A percentile compares a stretch with the other conserved stretches of the same genome.
Conservation (phyloP, 164 flowering plant species). For the Houttuynia cordata region DNA sequence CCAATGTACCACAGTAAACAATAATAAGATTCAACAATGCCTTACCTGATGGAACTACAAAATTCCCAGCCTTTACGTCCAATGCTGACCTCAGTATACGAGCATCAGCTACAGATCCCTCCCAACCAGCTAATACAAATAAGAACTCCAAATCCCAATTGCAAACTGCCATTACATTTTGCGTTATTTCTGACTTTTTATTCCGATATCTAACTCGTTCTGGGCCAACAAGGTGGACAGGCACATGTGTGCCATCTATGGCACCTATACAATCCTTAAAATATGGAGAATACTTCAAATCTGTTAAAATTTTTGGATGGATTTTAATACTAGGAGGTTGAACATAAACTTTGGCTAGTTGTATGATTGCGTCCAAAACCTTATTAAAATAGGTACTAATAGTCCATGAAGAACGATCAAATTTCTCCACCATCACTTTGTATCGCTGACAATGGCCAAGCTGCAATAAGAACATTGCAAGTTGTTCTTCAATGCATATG, state of each 20-base stretch:
- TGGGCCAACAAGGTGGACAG: not conserved
- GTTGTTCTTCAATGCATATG: conserved; percentile 7
- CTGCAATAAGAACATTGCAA: conserved; percentile 8
- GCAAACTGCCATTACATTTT: conserved; percentile 7
- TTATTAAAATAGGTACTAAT: conserved; percentile 2
- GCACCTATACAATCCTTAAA: conserved; percentile 6
- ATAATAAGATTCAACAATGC: not conserved
- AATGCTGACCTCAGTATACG: conserved; percentile 1
- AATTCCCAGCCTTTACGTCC: conserved; percentile 14
- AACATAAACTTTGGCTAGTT: conserved; percentile 1
- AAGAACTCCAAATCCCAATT: conserved; percentile 3
- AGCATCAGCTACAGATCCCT: conserved; percentile 3
- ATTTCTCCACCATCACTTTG: not conserved
- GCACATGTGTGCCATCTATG: conserved; percentile 4
- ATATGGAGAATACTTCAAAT: conserved; percentile 3
- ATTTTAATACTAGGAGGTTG: conserved; percentile 1
- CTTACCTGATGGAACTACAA: conserved; percentile 35
- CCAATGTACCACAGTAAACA: too few relatives aligned
- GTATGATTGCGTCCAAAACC: conserved; percentile 5
- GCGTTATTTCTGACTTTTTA: conserved; percentile 2
- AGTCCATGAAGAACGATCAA: conserved; percentile 3
- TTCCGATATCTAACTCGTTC: conserved; percentile 1
- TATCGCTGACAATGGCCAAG: conserved; percentile 5
- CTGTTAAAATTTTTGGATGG: not conserved
- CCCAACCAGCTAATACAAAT: conserved; percentile 10